These are phyloP conservation scores for Suillus lakei DNA, from an alignment of 768 basidiomycete species.

Conservation along the genomic window DNA sequence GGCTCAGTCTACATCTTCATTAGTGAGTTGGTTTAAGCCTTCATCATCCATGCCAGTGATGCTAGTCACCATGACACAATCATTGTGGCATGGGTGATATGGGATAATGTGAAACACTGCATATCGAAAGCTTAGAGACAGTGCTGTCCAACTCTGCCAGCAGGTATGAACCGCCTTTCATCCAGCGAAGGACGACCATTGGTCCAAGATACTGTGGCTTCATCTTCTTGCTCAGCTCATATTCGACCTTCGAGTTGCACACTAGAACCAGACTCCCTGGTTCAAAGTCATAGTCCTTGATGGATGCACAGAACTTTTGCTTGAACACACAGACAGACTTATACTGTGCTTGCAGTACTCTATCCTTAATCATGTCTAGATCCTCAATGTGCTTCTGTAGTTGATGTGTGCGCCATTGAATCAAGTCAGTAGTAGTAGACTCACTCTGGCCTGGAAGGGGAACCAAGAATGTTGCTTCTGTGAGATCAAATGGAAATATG, in stretches of 20 bases:
- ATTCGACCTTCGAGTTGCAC: neutral
- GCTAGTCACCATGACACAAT: too few species aligned
- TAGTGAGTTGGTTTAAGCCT: too few species aligned
- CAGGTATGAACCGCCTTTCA: conserved; percentile 26
- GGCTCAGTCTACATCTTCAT: too few species aligned
- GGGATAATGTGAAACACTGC: too few species aligned
- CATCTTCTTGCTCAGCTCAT: neutral
- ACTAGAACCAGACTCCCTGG: conserved; percentile 20
- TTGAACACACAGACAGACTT: neutral
- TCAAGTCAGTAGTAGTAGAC: neutral
- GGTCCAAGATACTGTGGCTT: conserved; percentile 30
- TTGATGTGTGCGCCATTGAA: neutral
- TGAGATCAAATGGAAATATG: conserved; percentile 32
- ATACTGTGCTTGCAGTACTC: neutral
- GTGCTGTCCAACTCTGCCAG: conserved; percentile 28
- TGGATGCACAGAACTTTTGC: neutral
- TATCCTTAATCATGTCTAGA: neutral
- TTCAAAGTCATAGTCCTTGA: conserved; percentile 30
- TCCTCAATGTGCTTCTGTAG: neutral
- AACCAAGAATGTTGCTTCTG: conserved; percentile 27
- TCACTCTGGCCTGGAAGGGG: neutral
- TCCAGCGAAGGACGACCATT: conserved; percentile 23
- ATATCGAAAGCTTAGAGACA: too few species aligned
- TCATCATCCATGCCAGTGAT: too few species aligned
- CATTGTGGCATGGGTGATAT: too few species aligned